phyloP scores from a whole-genome alignment of 352 stramenopile species.

The Globisporangium apiculatum region DNA sequence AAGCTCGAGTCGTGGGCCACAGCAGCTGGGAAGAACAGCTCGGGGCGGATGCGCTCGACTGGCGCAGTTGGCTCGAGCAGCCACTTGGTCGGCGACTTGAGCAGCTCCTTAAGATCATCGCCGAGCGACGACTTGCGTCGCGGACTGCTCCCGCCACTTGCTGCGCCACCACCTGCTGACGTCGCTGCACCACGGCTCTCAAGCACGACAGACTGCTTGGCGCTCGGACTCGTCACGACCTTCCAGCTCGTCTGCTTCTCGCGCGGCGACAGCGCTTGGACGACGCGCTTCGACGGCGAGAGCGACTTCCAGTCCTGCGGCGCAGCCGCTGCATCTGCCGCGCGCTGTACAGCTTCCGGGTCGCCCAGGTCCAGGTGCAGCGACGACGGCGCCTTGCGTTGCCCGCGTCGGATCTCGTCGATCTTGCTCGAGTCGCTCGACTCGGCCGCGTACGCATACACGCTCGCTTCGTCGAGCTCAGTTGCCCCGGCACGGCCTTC shows the following conservation, averaged over 20 bases:
- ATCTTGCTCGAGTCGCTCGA: constrained; percentile 23
- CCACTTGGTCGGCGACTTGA: constrained; percentile 61
- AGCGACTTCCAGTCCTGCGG: constrained; percentile 40
- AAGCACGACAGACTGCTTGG: constrained; percentile 31
- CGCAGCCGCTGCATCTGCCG: constrained; percentile 8
- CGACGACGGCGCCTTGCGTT: constrained; percentile 42
- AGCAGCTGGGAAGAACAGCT: constrained; percentile 45
- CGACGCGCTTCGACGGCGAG: constrained; percentile 37
- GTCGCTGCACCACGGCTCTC: constrained; percentile 18
- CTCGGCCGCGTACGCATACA: constrained; percentile 19
- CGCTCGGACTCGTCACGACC: constrained; percentile 20
- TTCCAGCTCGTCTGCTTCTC: constrained; percentile 65
- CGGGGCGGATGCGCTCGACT: constrained; percentile 27
- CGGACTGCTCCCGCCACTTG: constrained; percentile 5
- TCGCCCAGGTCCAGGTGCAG: constrained; percentile 30
- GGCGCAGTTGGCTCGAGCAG: constrained; percentile 22
- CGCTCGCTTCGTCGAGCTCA: constrained; percentile 30
- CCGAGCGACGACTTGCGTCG: constrained; percentile 48
- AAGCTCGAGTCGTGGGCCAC: constrained; percentile 31
- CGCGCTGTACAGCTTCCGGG: constrained; percentile 15
- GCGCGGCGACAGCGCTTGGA: constrained; percentile 38
- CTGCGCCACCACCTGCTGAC: neutral
- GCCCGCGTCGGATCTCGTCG: constrained; percentile 52
- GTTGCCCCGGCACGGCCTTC: constrained; percentile 48
- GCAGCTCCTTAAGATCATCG: constrained; percentile 58